Conservation (phyloP, 495 filamentous ascomycete genomes). For the Pseudomonodictys pantanalensis region DNA sequence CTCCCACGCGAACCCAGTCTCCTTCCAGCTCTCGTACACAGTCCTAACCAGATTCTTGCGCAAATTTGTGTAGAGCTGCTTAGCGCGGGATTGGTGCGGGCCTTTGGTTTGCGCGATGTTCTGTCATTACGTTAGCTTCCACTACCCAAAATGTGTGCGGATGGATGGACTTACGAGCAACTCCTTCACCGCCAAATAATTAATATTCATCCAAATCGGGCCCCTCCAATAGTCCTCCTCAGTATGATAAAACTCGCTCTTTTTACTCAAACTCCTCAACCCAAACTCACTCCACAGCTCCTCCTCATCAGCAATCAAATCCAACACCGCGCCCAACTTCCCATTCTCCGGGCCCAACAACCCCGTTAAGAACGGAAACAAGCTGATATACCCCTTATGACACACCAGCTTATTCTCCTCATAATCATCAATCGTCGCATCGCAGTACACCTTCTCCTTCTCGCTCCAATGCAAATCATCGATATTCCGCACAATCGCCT, state of each 20-base stretch:
- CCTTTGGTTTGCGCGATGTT: conserved; percentile 56
- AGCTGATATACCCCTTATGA: conserved; percentile 92
- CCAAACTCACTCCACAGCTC: conserved; percentile 86
- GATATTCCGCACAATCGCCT: conserved; percentile 80
- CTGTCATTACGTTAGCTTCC: conserved; percentile 43
- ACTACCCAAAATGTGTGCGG: not conserved
- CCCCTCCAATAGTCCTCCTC: conserved; percentile 97
- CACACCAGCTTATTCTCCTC: conserved; percentile 88
- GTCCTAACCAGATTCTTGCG: conserved; percentile 84
- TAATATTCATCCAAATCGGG: conserved; percentile 96
- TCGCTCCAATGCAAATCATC: conserved; percentile 92
- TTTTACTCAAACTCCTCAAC: conserved; percentile 81
- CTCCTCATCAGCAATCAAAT: conserved; percentile 73
- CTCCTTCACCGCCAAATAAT: conserved; percentile 80
- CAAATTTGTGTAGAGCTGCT: conserved; percentile 70
- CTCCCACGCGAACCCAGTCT: conserved; percentile 97
- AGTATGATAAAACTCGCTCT: conserved; percentile 77
- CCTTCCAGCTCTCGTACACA: conserved; percentile 80
- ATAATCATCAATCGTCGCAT: conserved; percentile 92
- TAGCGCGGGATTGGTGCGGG: conserved; percentile 67
- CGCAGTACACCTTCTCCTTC: conserved; percentile 77
- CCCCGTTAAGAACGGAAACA: conserved; percentile 88
- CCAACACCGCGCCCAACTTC: conserved; percentile 68
- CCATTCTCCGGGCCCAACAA: conserved; percentile 70
- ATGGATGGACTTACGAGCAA: conserved; percentile 64